Percentiles rank a stretch among this genome's conserved stretches.
These are phyloP conservation scores for Thelephora terrestris DNA, from an alignment of 1,284 basidiomycete genomes.

Conservation along the genomic window DNA sequence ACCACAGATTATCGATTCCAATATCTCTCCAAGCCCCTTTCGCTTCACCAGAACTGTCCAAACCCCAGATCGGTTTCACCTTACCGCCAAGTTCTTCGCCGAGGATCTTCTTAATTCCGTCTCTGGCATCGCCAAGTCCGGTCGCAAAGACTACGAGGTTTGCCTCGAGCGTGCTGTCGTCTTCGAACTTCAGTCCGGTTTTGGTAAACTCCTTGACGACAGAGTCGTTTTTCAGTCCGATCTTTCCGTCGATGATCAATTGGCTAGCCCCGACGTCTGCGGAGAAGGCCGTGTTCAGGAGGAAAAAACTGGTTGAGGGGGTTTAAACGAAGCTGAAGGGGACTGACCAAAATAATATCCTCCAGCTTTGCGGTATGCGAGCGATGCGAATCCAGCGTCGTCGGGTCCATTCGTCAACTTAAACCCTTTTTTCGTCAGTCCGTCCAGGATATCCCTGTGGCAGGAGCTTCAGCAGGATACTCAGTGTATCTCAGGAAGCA, in stretches of 20 bases:
- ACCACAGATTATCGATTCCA: conserved; percentile 44
- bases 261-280: conserved; percentile 55
- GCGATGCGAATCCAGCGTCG: conserved; percentile 39
- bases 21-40: conserved; percentile 37
- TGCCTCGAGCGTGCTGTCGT: conserved; percentile 52
- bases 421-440: conserved; percentile 51
- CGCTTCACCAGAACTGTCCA: conserved; percentile 49
- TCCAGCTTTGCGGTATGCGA: conserved; percentile 28
- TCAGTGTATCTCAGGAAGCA: not conserved
- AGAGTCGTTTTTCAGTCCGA: conserved; percentile 63
- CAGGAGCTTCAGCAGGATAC: not conserved
- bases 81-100: conserved; percentile 37
- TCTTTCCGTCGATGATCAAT: conserved; percentile 57
- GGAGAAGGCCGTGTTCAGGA: not conserved
- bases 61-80: conserved; percentile 43
- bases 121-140: conserved; percentile 33
- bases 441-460: conserved; percentile 41
- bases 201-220: conserved; percentile 45
- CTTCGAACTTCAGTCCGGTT: conserved; percentile 49
- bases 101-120: conserved; percentile 34
- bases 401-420: conserved; percentile 43
- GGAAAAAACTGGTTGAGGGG: not conserved
- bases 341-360: conserved; percentile 34
- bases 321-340: not conserved
- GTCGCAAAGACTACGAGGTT: conserved; percentile 65